Evolutionary conservation across 192 early-diverging fungal species (phyloP).

Genomic region (Umbelopsis ramanniana): DNA sequence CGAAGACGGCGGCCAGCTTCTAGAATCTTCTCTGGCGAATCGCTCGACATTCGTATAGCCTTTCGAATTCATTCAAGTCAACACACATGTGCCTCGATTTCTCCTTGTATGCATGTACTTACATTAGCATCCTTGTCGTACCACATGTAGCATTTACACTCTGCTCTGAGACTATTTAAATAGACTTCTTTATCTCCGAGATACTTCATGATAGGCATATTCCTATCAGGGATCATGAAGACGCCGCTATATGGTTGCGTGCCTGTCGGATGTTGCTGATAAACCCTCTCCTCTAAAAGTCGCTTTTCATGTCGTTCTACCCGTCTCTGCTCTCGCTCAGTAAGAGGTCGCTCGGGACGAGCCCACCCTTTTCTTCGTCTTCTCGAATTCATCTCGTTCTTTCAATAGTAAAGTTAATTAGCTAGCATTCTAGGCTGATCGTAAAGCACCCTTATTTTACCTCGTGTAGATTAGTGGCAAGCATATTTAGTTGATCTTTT

Average conservation of each 20-base stretch:
- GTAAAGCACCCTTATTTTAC: neutral
- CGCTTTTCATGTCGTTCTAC: slow-evolving; percentile 28
- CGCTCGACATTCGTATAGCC: slow-evolving; percentile 25
- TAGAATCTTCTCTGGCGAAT: slow-evolving; percentile 19
- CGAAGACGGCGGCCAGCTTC: slow-evolving; percentile 39
- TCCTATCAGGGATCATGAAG: slow-evolving; percentile 36
- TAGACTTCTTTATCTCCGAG: slow-evolving; percentile 39
- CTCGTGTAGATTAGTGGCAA: slow-evolving; percentile 20
- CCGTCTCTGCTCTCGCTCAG: slow-evolving; percentile 28
- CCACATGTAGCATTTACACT: slow-evolving; percentile 46
- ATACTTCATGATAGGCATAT: slow-evolving; percentile 27
- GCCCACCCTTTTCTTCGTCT: slow-evolving; percentile 41
- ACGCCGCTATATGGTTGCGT: slow-evolving; percentile 26
- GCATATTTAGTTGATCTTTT: slow-evolving; percentile 26
- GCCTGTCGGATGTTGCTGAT: slow-evolving; percentile 22
- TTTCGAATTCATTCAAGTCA: neutral
- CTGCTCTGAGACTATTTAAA: slow-evolving; percentile 39
- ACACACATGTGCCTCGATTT: too few relatives aligned
- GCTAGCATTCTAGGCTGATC: neutral
- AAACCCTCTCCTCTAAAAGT: slow-evolving; percentile 30
- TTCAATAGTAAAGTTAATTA: neutral
- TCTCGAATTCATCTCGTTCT: neutral
- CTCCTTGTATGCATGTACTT: neutral
- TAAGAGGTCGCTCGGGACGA: slow-evolving; percentile 43
- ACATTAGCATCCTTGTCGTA: slow-evolving; percentile 30